A percentile compares a stretch with the other conserved stretches of the same genome.
Evolutionary conservation across 2,329 filamentous ascomycete genomes (phyloP).

Genomic region (Annulohypoxylon truncatum): DNA sequence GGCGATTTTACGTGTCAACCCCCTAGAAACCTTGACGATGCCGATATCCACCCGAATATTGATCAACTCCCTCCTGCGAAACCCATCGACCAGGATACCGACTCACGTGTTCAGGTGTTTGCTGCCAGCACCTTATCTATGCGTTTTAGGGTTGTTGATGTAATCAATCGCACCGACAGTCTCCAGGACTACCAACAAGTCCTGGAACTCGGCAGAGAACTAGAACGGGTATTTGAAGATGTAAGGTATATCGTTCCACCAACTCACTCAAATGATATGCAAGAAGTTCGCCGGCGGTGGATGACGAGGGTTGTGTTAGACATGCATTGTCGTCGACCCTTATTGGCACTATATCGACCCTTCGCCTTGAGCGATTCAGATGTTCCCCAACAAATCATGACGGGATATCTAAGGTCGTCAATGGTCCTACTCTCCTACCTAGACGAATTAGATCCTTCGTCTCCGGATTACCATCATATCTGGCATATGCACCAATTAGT

Average conservation of each 20-base stretch:
- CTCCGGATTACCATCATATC: conserved; percentile 60
- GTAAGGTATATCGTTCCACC: conserved; percentile 65
- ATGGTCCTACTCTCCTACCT: conserved; percentile 67
- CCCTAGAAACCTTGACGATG: conserved; percentile 65
- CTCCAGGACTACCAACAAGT: conserved; percentile 66
- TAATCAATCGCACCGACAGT: conserved; percentile 64
- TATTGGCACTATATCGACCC: conserved; percentile 65
- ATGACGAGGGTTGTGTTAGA: conserved; percentile 63
- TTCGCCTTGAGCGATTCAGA: conserved; percentile 64
- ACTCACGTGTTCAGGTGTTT: conserved; percentile 66
- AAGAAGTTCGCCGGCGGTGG: conserved; percentile 63
- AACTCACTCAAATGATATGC: conserved; percentile 55
- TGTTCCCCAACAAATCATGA: conserved; percentile 63
- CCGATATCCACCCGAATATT: conserved; percentile 61
- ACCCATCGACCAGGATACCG: conserved; percentile 64
- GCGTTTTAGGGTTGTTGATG: conserved; percentile 62
- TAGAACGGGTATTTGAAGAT: conserved; percentile 66
- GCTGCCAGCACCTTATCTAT: conserved; percentile 62
- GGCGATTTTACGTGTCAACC: conserved; percentile 65
- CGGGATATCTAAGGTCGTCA: conserved; percentile 64
- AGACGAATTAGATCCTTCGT: conserved; percentile 63
- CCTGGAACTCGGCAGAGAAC: conserved; percentile 63
- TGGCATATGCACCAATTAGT: conserved; percentile 65
- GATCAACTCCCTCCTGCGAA: conserved; percentile 60
- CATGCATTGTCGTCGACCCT: conserved; percentile 64